Base-by-base conservation (phyloP, 805 yeast genomes). In the Yarrowia sp. region DNA sequence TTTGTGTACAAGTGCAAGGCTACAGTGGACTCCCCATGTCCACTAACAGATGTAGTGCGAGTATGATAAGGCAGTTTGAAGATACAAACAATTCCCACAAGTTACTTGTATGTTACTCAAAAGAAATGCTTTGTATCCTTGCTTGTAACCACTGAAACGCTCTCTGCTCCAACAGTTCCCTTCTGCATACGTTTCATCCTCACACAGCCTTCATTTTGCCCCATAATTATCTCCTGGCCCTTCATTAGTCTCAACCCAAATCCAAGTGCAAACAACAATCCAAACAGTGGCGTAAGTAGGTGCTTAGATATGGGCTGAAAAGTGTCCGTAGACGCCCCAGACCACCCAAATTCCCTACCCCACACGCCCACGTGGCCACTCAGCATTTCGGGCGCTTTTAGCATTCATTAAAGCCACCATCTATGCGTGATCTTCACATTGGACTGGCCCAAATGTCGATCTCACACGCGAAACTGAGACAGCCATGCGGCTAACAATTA, bases 351-450 rank as follows among this genome's bases (percentile, higher is more conserved):
- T 0, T 7, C 30, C 13, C 20, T 50, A 50, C 56, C 56, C 56
- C 56, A 36, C 56, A 50, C 8, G n/a, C 10, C 20, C 55, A 50
- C 40, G 55, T 50, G 55, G 20, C 15, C 19, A 33, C 5, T 10
- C 9, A 2, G 9, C 20, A n/a, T 42, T 17, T 12, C 30, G 30
- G 30, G 30, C 40, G 14, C 5, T 30, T 34, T 50, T 34, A 50
- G 39, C 53, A 50, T 34, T 34, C 9, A 4, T 12, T 1, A 30
- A 7, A 13, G n/a, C n/a, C 40, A n/a, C 9, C 38, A 50, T 50
- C 56, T 17, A 50, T 50, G 42, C 56, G 42, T 50, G 56, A 50
- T 50, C 56, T 50, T 50, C 56, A 50, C 56, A 50, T 36, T 50
- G 42, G 34, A 50, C 40, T 17, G 5, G 10, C 9, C 3, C 34